Evolutionary conservation across 495 filamentous ascomycete genomes (phyloP).

Genomic region (Aspergillus cristatus): DNA sequence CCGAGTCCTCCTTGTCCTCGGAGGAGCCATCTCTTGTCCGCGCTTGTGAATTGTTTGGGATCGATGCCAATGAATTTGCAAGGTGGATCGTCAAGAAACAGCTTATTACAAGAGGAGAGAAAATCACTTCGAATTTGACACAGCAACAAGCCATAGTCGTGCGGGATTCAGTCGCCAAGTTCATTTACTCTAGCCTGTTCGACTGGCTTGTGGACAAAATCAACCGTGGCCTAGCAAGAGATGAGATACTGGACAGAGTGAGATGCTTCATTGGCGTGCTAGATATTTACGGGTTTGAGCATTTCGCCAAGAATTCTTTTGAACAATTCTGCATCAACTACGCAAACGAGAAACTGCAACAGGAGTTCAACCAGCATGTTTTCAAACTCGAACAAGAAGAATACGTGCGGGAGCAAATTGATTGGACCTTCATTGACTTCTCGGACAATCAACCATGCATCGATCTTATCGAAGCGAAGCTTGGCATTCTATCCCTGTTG

Average conservation of each 20-base stretch:
- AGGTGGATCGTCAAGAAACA: conserved; percentile 99
- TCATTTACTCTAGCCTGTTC: conserved; percentile 96
- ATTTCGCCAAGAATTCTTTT: conserved; percentile 99
- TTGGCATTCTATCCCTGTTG: conserved; percentile 84
- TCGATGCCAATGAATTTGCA: conserved; percentile 78
- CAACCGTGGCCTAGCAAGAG: conserved; percentile 81
- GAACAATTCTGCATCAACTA: conserved; percentile 99
- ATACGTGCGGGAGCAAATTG: conserved; percentile 92
- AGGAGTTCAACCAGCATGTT: conserved; percentile 99
- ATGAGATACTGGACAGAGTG: conserved; percentile 73
- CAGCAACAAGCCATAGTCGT: conserved; percentile 93
- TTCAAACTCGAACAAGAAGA: conserved; percentile 99
- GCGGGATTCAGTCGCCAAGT: conserved; percentile 95
- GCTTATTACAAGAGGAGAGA: conserved; percentile 90
- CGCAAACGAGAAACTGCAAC: conserved; percentile 97
- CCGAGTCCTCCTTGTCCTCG: conserved; percentile 72
- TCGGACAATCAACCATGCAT: conserved; percentile 99
- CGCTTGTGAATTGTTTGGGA: conserved; percentile 81
- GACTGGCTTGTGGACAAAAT: conserved; percentile 98
- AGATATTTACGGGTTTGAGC: conserved; percentile 99
- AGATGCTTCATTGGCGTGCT: conserved; percentile 96
- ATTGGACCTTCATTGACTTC: conserved; percentile 99
- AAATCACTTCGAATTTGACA: conserved; percentile 92
- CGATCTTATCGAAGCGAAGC: conserved; percentile 93
- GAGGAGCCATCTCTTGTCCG: conserved; percentile 72